Base-by-base conservation (phyloP, 2,329 filamentous ascomycete species). In the Cladosporium halotolerans region DNA sequence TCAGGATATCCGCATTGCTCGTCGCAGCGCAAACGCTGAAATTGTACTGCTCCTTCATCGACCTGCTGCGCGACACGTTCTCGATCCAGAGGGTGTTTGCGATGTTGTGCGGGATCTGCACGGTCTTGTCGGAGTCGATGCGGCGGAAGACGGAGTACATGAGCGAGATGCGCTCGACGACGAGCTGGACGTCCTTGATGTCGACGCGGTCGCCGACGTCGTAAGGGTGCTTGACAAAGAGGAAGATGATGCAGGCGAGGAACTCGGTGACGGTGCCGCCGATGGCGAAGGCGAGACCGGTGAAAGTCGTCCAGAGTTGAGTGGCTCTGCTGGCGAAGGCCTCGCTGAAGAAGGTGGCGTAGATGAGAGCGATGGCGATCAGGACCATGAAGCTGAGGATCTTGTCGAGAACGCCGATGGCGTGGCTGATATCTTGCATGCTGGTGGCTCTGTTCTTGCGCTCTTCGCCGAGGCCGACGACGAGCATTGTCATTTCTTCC, bases 181-280 rank as follows among this genome's bases (percentile, higher is more conserved):
- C 56, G 5, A 68, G 57, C 19, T 60, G 55, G 13, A 47, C 49
- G 32, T 60, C 53, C 36, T 54, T 45, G 10, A 58, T 59, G 32
- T 62, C 58, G 45, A 68, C 60, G 13, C 60, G 57, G 55, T 68
- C 67, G 19, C 64, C 67, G 9, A 58, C 41, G 67, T 96, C 91
- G 68, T 86, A 96, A 0, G 91, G 91, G 68, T 96, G 91, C 75
- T 96, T 96, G 74, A 96, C 88, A 63, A 96, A 96, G 2, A 96
- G 76, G 75, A 96, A 96, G 64, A 96, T 95, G 74, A 91, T 96
- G 40, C 91, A 96, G 66, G 90, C 89, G n/a, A 97, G 80, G 59
- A 97, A 88, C 70, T 97, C 92, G 1, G 91, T 96, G 50, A 87
- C 86, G 18, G 90, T 85, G 68, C 96, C 96, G 61, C 96, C 85